Conservation (phyloP, 2,329 filamentous ascomycete species). For the Xylariales sp. region DNA sequence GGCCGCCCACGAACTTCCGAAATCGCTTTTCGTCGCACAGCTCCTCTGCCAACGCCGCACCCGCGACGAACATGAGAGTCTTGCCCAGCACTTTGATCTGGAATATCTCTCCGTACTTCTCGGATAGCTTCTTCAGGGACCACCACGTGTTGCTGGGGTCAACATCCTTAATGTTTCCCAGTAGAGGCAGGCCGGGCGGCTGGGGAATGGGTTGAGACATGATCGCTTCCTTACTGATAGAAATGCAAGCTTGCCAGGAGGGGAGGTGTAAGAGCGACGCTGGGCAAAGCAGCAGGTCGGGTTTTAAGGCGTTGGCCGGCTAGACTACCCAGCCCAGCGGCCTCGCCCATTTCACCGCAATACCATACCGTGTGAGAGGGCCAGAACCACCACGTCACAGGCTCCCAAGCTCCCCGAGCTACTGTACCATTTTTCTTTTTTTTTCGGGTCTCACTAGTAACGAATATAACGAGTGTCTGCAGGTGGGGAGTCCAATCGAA, state of each 20-base stretch:
- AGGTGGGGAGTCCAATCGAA: conserved; percentile 31
- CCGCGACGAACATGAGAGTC: conserved; percentile 56
- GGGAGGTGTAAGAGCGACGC: neutral
- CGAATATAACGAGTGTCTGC: conserved; percentile 20
- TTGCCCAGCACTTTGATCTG: conserved; percentile 56
- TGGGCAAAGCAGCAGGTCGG: conserved; percentile 18
- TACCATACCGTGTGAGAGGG: conserved; percentile 9
- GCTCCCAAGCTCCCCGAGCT: conserved; percentile 20
- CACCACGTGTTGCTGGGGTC: conserved; percentile 61
- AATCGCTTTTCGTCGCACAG: conserved; percentile 65
- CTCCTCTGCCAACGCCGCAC: conserved; percentile 56
- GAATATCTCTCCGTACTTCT: conserved; percentile 61
- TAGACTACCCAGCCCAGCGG: neutral
- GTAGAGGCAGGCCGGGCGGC: conserved; percentile 61
- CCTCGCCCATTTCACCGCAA: conserved; percentile 26
- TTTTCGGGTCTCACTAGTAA: conserved; percentile 29
- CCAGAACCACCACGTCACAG: conserved; percentile 30
- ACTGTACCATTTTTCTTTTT: conserved; percentile 32
- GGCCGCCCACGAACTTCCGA: conserved; percentile 65
- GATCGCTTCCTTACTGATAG: conserved; percentile 11
- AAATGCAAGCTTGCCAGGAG: conserved; percentile 5
- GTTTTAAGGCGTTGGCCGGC: conserved; percentile 31
- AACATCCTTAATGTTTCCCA: conserved; percentile 64
- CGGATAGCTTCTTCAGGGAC: conserved; percentile 60
- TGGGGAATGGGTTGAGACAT: conserved; percentile 62